Conservation (phyloP, 345 rosid species). For the Boechera stricta region DNA sequence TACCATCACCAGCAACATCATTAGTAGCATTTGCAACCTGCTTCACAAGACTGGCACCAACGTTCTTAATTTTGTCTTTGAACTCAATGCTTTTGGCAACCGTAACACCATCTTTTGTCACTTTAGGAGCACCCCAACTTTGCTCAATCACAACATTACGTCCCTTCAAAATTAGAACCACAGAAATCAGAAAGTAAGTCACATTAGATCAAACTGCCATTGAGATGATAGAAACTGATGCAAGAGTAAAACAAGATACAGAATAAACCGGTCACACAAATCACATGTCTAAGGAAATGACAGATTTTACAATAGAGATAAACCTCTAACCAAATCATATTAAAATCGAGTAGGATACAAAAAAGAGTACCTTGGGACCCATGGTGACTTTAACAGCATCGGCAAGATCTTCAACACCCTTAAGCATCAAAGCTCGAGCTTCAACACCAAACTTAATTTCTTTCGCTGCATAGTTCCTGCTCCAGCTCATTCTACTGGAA, state of each 20-base stretch:
- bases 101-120: conserved; percentile 97
- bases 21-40: conserved; percentile 99
- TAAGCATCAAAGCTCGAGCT: conserved; percentile 73
- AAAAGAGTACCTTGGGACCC: conserved; percentile 66
- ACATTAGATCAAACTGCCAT: not conserved
- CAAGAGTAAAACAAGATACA: not conserved
- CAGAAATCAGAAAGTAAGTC: not conserved
- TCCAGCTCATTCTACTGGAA: not conserved
- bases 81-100: conserved; percentile 98
- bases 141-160: conserved; percentile 93
- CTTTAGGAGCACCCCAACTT: conserved; percentile 97
- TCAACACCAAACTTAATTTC: conserved; percentile 68
- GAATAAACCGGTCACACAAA: not conserved
- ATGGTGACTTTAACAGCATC: conserved; percentile 74
- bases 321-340: not conserved
- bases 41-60: conserved; percentile 99
- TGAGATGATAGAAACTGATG: not conserved
- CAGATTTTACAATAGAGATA: not conserved
- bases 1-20: conserved; percentile 97
- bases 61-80: conserved; percentile 79
- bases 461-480: conserved; percentile 68
- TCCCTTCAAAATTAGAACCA: conserved; percentile 55
- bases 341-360: not conserved
- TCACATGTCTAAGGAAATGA: not conserved
- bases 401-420: conserved; percentile 71